A percentile compares a stretch with the other conserved stretches of the same genome.
Conservation (phyloP, 208 protist genomes). For the Angomonas ambiguus region DNA sequence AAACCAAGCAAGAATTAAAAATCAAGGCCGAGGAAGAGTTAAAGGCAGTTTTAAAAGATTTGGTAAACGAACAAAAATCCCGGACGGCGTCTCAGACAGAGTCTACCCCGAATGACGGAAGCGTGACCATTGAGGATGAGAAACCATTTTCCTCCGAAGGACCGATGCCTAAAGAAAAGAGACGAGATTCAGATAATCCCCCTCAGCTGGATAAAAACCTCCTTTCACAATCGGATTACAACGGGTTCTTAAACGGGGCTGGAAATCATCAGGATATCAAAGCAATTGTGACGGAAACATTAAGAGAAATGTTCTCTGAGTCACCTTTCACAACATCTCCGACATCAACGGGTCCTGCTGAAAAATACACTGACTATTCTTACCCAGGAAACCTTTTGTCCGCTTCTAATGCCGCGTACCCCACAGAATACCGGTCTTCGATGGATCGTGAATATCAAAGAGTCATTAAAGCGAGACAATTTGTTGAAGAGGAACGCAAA, state of each 20-base stretch:
- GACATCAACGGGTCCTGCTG: neutral
- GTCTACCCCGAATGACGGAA: neutral
- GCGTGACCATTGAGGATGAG: neutral
- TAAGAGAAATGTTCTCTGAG: constrained; percentile 55
- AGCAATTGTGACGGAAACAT: constrained; percentile 51
- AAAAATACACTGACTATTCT: neutral
- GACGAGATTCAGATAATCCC: constrained; percentile 3
- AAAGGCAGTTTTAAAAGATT: constrained; percentile 38
- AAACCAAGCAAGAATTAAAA: constrained; percentile 24
- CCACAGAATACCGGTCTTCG: neutral
- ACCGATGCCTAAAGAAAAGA: neutral
- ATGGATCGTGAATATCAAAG: neutral
- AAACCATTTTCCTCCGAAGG: neutral
- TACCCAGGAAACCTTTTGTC: neutral
- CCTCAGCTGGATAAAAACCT: constrained; percentile 22
- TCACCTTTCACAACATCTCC: constrained; percentile 51
- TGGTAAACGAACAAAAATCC: constrained; percentile 25
- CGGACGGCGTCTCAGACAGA: neutral
- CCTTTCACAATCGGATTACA: neutral
- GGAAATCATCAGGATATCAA: constrained; percentile 33
- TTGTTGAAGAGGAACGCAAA: neutral
- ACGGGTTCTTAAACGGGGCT: neutral
- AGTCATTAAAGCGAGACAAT: neutral
- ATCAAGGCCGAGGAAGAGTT: constrained; percentile 47
- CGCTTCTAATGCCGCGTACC: neutral